A percentile compares a stretch with the other conserved stretches of the same genome.
Evolutionary conservation across 345 rosid species (phyloP).

Genomic region (Brassica cretica): DNA sequence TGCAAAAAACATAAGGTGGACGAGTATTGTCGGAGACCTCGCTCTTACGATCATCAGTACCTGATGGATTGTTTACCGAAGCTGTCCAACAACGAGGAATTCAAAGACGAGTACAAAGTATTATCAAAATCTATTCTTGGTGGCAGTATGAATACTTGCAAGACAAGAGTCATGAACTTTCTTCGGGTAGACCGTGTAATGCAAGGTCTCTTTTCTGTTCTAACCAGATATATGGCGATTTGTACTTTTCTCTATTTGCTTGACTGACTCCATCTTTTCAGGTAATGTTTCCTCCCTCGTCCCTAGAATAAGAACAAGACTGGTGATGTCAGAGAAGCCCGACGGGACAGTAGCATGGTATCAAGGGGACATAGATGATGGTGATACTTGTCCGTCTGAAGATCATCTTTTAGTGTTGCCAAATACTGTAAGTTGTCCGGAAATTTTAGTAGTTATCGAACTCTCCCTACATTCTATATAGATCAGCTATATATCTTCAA

Average conservation of each 20-base stretch:
- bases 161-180: conserved; percentile 69
- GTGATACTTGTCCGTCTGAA: conserved; percentile 64
- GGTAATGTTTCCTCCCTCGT: conserved; percentile 43
- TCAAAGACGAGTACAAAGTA: conserved; percentile 55
- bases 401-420: conserved; percentile 76
- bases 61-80: conserved; percentile 45
- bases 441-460: conserved; percentile 2
- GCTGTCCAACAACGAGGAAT: conserved; percentile 55
- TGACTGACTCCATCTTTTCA: conserved; percentile 31
- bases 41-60: conserved; percentile 42
- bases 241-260: conserved; percentile 6
- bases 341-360: conserved; percentile 85
- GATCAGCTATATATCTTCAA: conserved; percentile 17
- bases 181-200: conserved; percentile 51
- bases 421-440: conserved; percentile 65
- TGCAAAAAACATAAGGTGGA: conserved; percentile 69
- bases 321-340: conserved; percentile 80
- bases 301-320: conserved; percentile 48
- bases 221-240: conserved; percentile 25
- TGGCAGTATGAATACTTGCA: conserved; percentile 78
- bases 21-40: conserved; percentile 49
- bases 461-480: conserved; percentile 16
- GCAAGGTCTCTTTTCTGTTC: conserved; percentile 59
- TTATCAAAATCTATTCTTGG: conserved; percentile 76
- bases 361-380: conserved; percentile 80